Evolutionary conservation across 257 asterid genomes (phyloP).

Genomic region (Lithospermum erythrorhizon): DNA sequence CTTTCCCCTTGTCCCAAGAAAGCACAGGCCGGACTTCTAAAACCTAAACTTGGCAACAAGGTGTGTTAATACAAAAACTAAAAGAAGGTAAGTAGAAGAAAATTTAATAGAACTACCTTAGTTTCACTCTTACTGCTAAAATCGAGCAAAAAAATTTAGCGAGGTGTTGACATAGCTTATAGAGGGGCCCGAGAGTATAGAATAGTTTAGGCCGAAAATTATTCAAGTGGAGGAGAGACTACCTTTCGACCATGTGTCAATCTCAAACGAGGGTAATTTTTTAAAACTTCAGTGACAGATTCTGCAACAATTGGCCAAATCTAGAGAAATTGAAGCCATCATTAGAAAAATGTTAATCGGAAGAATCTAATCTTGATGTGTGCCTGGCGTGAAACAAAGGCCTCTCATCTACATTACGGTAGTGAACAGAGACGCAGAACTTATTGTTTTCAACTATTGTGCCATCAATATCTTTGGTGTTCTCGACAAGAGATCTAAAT

Average conservation of each 20-base stretch:
- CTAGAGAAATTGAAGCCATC: slow-evolving; percentile 27
- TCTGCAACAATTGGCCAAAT: slow-evolving; percentile 59
- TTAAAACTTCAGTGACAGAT: slow-evolving; percentile 48
- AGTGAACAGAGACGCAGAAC: slow-evolving; percentile 91
- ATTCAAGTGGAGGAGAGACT: slow-evolving; percentile 7
- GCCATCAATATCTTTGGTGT: slow-evolving; percentile 58
- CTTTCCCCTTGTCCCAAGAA: slow-evolving; percentile 93
- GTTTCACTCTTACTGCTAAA: background rate
- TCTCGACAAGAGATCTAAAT: slow-evolving; percentile 51
- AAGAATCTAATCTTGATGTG: background rate
- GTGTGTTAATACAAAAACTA: slow-evolving; percentile 1
- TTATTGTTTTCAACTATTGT: slow-evolving; percentile 84
- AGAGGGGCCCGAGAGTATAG: background rate
- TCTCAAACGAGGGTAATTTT: slow-evolving; percentile 64
- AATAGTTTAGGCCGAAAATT: background rate
- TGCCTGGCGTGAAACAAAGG: too few relatives aligned
- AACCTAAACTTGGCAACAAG: slow-evolving; percentile 37
- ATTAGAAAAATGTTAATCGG: background rate
- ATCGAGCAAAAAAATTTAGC: too few relatives aligned
- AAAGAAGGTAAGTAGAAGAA: background rate
- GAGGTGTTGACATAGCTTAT: background rate
- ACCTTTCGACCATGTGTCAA: slow-evolving; percentile 98
- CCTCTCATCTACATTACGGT: slow-evolving; percentile 87
- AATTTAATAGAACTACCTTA: background rate
- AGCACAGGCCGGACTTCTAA: slow-evolving; percentile 89